phyloP scores from a whole-genome alignment of 768 basidiomycete species.

The Cytidiella melzeri region DNA sequence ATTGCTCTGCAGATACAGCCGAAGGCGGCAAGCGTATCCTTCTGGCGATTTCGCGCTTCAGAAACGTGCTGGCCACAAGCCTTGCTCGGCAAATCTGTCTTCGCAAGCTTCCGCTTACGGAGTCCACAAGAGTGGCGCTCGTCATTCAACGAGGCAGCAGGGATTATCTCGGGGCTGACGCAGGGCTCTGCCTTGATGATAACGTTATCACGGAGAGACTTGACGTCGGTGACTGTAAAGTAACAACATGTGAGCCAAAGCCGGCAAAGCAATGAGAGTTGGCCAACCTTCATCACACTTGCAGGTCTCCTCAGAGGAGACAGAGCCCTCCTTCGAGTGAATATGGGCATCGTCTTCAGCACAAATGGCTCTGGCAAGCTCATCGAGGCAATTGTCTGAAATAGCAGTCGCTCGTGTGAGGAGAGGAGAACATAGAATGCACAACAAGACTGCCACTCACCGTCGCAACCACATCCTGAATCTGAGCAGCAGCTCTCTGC shows the following conservation, averaged over 20 bases:
- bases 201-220: too few relatives aligned
- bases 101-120: constrained; percentile 13
- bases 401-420: neutral
- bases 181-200: too few relatives aligned
- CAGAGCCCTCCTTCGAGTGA: constrained; percentile 5
- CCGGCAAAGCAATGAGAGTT: neutral
- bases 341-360: constrained; percentile 22
- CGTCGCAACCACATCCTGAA: constrained; percentile 20
- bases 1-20: constrained; percentile 25
- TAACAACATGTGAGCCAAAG: constrained; percentile 5
- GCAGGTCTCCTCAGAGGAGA: constrained; percentile 8
- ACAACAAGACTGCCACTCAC: too few relatives aligned
- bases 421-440: neutral
- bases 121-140: constrained; percentile 10
- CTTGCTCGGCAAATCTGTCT: neutral
- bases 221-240: too few relatives aligned
- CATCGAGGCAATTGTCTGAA: constrained; percentile 20
- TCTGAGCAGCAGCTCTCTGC: constrained; percentile 17
- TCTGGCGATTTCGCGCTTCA: constrained; percentile 21
- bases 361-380: constrained; percentile 23
- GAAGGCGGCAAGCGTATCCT: constrained; percentile 23
- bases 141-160: neutral
- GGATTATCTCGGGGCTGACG: neutral
- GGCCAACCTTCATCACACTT: constrained; percentile 10
- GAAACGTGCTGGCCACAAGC: constrained; percentile 23